Evolutionary conservation across 768 basidiomycete genomes (phyloP), one percentile per base, ranked within the genome.

Genomic region (Kwoniella europaea): DNA sequence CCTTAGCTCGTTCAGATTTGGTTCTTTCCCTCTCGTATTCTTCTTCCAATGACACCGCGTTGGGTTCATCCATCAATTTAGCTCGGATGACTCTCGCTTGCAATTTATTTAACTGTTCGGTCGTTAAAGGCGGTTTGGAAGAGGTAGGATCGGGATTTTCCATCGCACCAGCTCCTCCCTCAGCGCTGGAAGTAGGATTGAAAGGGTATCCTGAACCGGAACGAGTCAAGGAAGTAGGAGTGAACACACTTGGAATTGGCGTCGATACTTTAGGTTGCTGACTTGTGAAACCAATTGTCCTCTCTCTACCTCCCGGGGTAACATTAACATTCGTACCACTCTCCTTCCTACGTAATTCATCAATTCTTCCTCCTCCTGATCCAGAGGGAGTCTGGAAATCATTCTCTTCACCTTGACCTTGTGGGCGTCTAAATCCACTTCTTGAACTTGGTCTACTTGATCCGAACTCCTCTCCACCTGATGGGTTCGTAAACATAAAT

Each of bases 81-180:
- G 97, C 95, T 44, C 93, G 90, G 10, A 99, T 85, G 1, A 97
- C 94, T 75, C 91, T 91, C 3, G 96, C 96, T 83, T 99, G 96
- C 1, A 99, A 84, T 79, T 90, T 91, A 82, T 99, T 98, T 57
- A 98, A 85, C 16, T 91, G 92, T 15, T 77, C 79, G 18, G 82
- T 75, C 1, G 83, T 78, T 60, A 86, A 69, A 10, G 80, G 72
- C 7, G 85, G 84, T 29, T 73, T 71, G 10, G 72, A 76, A 3
- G 71, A 64, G 0, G 80, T 81, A 2, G 79, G 67, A 62, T 74
- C 76, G 16, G 63, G 41, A 15, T 68, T 69, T 29, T 56, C 20
- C 44, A 60, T 13, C 10, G 59, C 27, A 13, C 59, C 67, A 4
- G 46, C 29, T 6, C 66, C 67, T 4, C 13, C 53, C 42, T 58